Percentiles rank a stretch among this genome's conserved stretches.
Evolutionary conservation across 306 rosid species (phyloP).

Genomic region (Ceratonia siliqua): DNA sequence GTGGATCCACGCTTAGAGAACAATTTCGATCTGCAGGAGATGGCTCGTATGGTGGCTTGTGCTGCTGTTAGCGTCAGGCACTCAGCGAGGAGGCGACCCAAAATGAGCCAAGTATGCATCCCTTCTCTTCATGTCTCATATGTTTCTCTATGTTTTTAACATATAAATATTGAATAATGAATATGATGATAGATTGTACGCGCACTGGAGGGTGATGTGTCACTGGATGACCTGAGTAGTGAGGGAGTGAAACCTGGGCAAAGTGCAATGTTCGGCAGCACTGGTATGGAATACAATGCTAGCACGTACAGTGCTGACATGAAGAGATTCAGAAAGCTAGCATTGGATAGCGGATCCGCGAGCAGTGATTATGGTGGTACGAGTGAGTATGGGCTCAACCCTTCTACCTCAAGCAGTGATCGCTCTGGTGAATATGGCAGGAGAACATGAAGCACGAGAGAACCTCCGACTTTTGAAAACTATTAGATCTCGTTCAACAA

Average conservation of each 20-base stretch:
- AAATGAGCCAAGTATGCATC: slow-evolving; percentile 73
- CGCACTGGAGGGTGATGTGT: slow-evolving; percentile 77
- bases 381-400: slow-evolving; percentile 68
- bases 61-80: slow-evolving; percentile 71
- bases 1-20: slow-evolving; percentile 63
- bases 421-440: slow-evolving; percentile 29
- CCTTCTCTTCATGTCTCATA: background rate
- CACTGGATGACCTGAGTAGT: slow-evolving; percentile 56
- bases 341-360: slow-evolving; percentile 39
- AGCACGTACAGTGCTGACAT: slow-evolving; percentile 56
- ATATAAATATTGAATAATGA: too few relatives aligned
- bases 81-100: slow-evolving; percentile 71
- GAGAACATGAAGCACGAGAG: too few relatives aligned
- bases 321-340: slow-evolving; percentile 54
- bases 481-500: too few relatives aligned
- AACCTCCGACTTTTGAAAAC: too few relatives aligned
- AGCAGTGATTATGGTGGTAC: slow-evolving; percentile 71
- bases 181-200: slow-evolving; percentile 60
- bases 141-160: background rate
- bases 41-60: slow-evolving; percentile 78
- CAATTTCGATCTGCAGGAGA: slow-evolving; percentile 49
- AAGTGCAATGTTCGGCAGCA: slow-evolving; percentile 28
- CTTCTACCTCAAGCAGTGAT: slow-evolving; percentile 55
- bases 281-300: slow-evolving; percentile 44
- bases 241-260: slow-evolving; percentile 63